Evolutionary conservation across 176 grass and related monocot species (phyloP).

Genomic region (Carex cristatella): DNA sequence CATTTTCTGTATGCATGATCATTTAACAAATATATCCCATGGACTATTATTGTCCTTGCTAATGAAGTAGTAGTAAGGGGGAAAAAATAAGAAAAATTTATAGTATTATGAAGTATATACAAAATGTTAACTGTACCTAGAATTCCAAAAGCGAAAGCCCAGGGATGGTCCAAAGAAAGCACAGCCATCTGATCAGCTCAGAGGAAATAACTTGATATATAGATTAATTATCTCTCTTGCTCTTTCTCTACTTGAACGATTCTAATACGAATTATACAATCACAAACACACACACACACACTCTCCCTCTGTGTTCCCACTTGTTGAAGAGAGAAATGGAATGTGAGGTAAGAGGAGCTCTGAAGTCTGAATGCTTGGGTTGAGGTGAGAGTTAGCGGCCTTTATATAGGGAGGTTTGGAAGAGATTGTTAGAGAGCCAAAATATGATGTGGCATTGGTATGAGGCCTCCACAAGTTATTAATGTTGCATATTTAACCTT

Average conservation of each 20-base stretch:
- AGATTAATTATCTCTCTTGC: not conserved
- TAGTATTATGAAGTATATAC: not conserved
- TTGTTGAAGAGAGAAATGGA: conserved; percentile 10
- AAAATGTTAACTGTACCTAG: conserved; percentile 37
- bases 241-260: not conserved
- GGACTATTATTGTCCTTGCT: not conserved
- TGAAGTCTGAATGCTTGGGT: not conserved
- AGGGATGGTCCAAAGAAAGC: conserved; percentile 46
- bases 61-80: not conserved
- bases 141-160: conserved; percentile 58
- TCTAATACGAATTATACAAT: not conserved
- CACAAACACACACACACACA: not conserved
- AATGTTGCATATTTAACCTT: not conserved
- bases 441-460: not conserved
- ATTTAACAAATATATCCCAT: not conserved
- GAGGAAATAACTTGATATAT: conserved; percentile 3
- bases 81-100: not conserved
- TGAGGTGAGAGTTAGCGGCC: not conserved
- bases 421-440: not conserved
- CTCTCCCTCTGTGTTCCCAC: not conserved
- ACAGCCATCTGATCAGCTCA: conserved; percentile 37
- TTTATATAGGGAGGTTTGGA: conserved; percentile 19
- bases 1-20: not conserved
- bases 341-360: conserved; percentile 7
- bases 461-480: conserved; percentile 10